phyloP scores from a whole-genome alignment of 2,329 filamentous ascomycete species.

The Colletotrichum graminicola region DNA sequence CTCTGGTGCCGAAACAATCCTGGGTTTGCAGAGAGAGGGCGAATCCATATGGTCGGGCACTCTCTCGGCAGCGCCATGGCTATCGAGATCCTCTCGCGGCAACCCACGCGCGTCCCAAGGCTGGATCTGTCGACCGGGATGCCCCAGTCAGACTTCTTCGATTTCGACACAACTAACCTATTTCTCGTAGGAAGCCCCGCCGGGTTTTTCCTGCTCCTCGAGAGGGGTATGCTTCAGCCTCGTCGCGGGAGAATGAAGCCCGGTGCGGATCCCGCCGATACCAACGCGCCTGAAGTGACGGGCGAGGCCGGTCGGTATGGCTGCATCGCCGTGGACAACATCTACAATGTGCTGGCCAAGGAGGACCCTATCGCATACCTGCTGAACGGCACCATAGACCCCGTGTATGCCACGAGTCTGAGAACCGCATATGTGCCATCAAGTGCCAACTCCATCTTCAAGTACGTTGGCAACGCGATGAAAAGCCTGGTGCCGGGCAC shows the following conservation, averaged over 20 bases:
- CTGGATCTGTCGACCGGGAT: slow-evolving; percentile 57
- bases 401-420: slow-evolving; percentile 80
- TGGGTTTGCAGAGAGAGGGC: slow-evolving; percentile 82
- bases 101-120: slow-evolving; percentile 78
- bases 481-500: slow-evolving; percentile 71
- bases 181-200: slow-evolving; percentile 92
- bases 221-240: slow-evolving; percentile 78
- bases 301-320: slow-evolving; percentile 86
- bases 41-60: slow-evolving; percentile 93
- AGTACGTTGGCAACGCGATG: slow-evolving; percentile 73
- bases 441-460: slow-evolving; percentile 73
- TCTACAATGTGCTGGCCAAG: slow-evolving; percentile 89
- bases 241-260: slow-evolving; percentile 82
- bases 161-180: slow-evolving; percentile 91
- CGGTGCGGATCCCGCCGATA: slow-evolving; percentile 75
- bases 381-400: slow-evolving; percentile 90
- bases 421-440: slow-evolving; percentile 84
- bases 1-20: slow-evolving; percentile 96
- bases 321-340: slow-evolving; percentile 92
- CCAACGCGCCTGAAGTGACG: slow-evolving; percentile 70
- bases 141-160: slow-evolving; percentile 73
- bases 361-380: slow-evolving; percentile 88
- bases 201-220: slow-evolving; percentile 92
- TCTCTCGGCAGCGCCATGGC: slow-evolving; percentile 96
- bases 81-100: slow-evolving; percentile 88